Evolutionary conservation across 2,329 filamentous ascomycete species (phyloP).

Genomic region (Metarhizium humberi): DNA sequence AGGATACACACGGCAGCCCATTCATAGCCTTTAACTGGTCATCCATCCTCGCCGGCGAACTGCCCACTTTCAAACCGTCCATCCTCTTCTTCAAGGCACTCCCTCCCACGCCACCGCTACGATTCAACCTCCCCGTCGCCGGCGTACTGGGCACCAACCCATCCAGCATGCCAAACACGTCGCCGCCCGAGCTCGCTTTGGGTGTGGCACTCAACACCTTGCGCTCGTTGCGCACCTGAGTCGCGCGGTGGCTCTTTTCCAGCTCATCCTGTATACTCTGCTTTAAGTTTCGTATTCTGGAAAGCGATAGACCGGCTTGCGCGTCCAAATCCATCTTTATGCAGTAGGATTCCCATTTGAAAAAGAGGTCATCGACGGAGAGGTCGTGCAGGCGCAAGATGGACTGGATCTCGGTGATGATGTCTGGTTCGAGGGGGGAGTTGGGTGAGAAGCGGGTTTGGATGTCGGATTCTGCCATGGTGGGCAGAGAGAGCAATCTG

Average conservation of each 20-base stretch:
- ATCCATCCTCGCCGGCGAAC: constrained; percentile 24
- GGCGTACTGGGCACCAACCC: constrained; percentile 58
- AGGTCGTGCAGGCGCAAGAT: constrained; percentile 80
- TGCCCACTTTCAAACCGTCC: constrained; percentile 19
- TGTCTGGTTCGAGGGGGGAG: constrained; percentile 58
- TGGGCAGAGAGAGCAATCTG: constrained; percentile 8
- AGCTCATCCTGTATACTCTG: constrained; percentile 77
- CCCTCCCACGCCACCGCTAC: constrained; percentile 18
- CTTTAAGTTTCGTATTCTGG: constrained; percentile 69
- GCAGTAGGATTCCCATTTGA: constrained; percentile 98
- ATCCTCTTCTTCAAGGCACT: constrained; percentile 23
- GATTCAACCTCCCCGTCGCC: constrained; percentile 33
- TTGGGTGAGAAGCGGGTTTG: constrained; percentile 26
- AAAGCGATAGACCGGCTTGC: constrained; percentile 50
- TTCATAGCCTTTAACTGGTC: constrained; percentile 24
- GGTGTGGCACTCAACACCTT: constrained; percentile 49
- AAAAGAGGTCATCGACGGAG: constrained; percentile 78
- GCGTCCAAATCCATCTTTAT: constrained; percentile 86
- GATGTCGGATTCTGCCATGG: constrained; percentile 28
- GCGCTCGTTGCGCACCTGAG: constrained; percentile 54
- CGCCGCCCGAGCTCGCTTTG: constrained; percentile 47
- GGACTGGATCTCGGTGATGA: constrained; percentile 72
- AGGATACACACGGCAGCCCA: constrained; percentile 16
- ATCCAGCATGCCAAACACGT: constrained; percentile 82
- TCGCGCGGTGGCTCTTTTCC: constrained; percentile 63